Evolutionary conservation across 2,329 filamentous ascomycete species (phyloP).

Genomic region (Clathrospora elynae): DNA sequence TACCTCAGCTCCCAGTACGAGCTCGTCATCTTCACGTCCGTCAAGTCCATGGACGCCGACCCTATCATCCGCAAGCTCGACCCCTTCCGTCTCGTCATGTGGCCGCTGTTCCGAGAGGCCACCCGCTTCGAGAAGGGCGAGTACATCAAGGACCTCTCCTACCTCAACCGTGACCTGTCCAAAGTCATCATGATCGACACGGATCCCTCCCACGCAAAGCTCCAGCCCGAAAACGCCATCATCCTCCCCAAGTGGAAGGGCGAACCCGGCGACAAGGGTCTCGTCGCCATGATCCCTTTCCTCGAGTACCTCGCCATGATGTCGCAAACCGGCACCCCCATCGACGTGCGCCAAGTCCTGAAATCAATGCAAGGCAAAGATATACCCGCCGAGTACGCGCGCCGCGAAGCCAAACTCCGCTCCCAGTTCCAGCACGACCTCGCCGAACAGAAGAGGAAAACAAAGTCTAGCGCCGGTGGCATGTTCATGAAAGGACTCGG

Average conservation of each 20-base stretch:
- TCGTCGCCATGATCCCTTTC: conserved; percentile 91
- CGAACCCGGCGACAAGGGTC: conserved; percentile 78
- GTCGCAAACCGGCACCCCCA: conserved; percentile 63
- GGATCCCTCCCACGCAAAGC: conserved; percentile 76
- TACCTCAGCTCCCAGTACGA: conserved; percentile 99
- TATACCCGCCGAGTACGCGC: conserved; percentile 88
- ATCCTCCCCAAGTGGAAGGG: conserved; percentile 89
- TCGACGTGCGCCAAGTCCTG: conserved; percentile 83
- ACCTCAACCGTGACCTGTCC: conserved; percentile 92
- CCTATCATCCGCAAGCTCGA: conserved; percentile 91
- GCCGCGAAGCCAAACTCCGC: conserved; percentile 82
- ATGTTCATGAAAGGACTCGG: conserved; percentile 75
- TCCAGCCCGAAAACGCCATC: conserved; percentile 96
- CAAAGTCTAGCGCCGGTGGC: conserved; percentile 66
- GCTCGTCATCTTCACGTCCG: conserved; percentile 90
- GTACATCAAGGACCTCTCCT: conserved; percentile 98
- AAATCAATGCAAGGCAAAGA: conserved; percentile 87
- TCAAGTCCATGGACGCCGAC: conserved; percentile 82
- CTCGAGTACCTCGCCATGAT: conserved; percentile 96
- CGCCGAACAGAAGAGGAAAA: conserved; percentile 69
- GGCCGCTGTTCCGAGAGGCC: conserved; percentile 94
- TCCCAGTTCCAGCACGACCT: conserved; percentile 83
- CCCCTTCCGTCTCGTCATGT: conserved; percentile 92
- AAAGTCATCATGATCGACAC: conserved; percentile 97
- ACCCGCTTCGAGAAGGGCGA: conserved; percentile 95